These are phyloP conservation scores for Emmonsiellopsis sp. DNA, from an alignment of 2,329 filamentous ascomycete genomes.

Conservation along the genomic window DNA sequence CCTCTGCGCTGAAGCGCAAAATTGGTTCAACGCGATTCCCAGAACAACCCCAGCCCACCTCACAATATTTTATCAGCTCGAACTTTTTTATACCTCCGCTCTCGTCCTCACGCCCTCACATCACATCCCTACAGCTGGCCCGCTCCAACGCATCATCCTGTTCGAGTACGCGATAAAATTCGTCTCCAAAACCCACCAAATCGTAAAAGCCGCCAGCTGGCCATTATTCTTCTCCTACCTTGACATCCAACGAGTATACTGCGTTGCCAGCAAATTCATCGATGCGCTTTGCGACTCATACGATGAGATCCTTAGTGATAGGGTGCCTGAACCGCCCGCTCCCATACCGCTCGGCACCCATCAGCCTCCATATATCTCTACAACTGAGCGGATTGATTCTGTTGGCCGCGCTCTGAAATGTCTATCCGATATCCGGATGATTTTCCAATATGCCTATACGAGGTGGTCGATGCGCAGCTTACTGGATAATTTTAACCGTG, in stretches of 20 bases:
- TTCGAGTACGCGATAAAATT: slow-evolving; percentile 84
- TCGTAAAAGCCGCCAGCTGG: slow-evolving; percentile 51
- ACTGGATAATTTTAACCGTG: slow-evolving; percentile 23
- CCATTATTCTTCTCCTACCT: slow-evolving; percentile 72
- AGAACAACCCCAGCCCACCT: slow-evolving; percentile 54
- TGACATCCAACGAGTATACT: slow-evolving; percentile 77
- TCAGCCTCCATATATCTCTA: slow-evolving; percentile 21
- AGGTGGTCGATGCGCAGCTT: slow-evolving; percentile 25
- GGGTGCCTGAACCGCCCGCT: slow-evolving; percentile 19
- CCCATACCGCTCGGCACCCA: slow-evolving; percentile 22
- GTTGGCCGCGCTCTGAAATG: slow-evolving; percentile 24
- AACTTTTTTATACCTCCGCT: slow-evolving; percentile 82
- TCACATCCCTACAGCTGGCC: slow-evolving; percentile 57
- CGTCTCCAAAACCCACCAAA: slow-evolving; percentile 60
- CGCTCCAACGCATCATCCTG: slow-evolving; percentile 69
- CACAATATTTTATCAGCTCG: slow-evolving; percentile 71
- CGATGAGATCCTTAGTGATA: slow-evolving; percentile 31
- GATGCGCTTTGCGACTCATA: slow-evolving; percentile 46
- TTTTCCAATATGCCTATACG: slow-evolving; percentile 23
- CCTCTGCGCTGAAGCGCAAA: slow-evolving; percentile 51
- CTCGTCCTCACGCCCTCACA: slow-evolving; percentile 78
- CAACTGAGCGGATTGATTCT: slow-evolving; percentile 25
- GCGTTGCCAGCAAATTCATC: slow-evolving; percentile 49
- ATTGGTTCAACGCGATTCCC: slow-evolving; percentile 72
- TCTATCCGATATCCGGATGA: slow-evolving; percentile 21